Conservation (phyloP, 345 rosid genomes). For the Pugionium dolabratum region DNA sequence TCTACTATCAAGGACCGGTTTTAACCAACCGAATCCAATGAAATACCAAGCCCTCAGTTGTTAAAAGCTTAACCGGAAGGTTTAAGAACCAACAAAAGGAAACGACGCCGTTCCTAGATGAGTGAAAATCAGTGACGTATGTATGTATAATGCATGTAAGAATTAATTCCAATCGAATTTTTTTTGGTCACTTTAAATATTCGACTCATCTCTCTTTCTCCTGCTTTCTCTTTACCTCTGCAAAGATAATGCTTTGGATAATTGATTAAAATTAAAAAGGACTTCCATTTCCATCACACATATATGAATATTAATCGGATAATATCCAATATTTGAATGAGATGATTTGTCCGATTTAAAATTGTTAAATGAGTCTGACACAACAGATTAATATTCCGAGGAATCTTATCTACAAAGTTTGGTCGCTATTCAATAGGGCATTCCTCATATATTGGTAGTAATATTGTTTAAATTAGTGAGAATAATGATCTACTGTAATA, state of each 20-base stretch:
- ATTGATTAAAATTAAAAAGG: slow-evolving; percentile 1
- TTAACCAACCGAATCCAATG: slow-evolving; percentile 70
- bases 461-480: slow-evolving; percentile 4
- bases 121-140: neutral
- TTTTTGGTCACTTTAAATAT: slow-evolving; percentile 25
- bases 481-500: neutral
- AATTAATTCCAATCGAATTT: slow-evolving; percentile 5
- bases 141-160: slow-evolving; percentile 3
- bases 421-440: slow-evolving; percentile 2
- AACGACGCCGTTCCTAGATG: slow-evolving; percentile 7
- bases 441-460: neutral
- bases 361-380: slow-evolving; percentile 27
- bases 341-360: slow-evolving; percentile 16
- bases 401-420: slow-evolving; percentile 41
- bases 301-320: neutral
- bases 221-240: slow-evolving; percentile 13
- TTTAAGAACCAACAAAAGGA: slow-evolving; percentile 5
- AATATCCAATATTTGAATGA: neutral
- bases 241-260: slow-evolving; percentile 15
- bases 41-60: slow-evolving; percentile 89
- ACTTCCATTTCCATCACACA: neutral
- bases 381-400: slow-evolving; percentile 7
- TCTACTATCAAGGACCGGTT: slow-evolving; percentile 73
- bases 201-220: slow-evolving; percentile 5
- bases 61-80: slow-evolving; percentile 40